Percentiles rank a stretch among this genome's conserved stretches.
Conservation (phyloP, 108 stramenopile genomes). For the Mediolabrus comicus region DNA sequence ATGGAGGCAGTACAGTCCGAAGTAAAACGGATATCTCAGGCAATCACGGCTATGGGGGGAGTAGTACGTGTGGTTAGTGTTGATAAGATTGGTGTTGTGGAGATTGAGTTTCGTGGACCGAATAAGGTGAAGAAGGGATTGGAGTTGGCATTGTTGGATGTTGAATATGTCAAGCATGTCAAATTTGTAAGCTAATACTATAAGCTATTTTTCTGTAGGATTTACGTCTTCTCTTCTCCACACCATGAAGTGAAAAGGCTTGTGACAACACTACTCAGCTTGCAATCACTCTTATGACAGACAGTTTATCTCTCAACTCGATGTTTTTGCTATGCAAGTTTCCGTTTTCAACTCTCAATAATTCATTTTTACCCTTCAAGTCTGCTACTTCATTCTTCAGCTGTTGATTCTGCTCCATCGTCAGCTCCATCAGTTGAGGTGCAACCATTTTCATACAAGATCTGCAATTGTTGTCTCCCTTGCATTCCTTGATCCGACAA, state of each 20-base stretch:
- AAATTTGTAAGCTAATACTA: constrained; percentile 47
- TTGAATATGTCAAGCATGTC: constrained; percentile 78
- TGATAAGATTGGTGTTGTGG: constrained; percentile 70
- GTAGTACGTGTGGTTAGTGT: constrained; percentile 60
- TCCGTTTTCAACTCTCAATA: background rate
- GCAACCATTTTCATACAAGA: background rate
- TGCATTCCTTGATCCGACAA: background rate
- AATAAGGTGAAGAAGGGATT: constrained; percentile 75
- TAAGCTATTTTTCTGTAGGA: too few relatives aligned
- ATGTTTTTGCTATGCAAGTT: background rate
- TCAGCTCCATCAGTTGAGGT: background rate
- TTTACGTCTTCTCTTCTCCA: too few relatives aligned
- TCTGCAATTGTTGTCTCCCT: background rate
- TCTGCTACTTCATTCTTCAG: background rate
- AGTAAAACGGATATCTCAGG: constrained; percentile 66
- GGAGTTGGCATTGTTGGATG: constrained; percentile 79
- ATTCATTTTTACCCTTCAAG: background rate
- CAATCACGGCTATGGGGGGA: constrained; percentile 88
- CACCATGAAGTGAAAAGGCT: too few relatives aligned
- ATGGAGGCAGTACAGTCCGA: constrained; percentile 66
- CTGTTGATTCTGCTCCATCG: background rate
- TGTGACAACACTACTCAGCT: too few relatives aligned
- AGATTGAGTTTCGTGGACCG: constrained; percentile 73
- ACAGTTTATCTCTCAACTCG: too few relatives aligned
- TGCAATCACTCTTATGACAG: too few relatives aligned